Percentiles rank a stretch among this genome's conserved stretches.
phyloP scores from a whole-genome alignment of 1,284 basidiomycete species.

The Marasmius tenuissimus region DNA sequence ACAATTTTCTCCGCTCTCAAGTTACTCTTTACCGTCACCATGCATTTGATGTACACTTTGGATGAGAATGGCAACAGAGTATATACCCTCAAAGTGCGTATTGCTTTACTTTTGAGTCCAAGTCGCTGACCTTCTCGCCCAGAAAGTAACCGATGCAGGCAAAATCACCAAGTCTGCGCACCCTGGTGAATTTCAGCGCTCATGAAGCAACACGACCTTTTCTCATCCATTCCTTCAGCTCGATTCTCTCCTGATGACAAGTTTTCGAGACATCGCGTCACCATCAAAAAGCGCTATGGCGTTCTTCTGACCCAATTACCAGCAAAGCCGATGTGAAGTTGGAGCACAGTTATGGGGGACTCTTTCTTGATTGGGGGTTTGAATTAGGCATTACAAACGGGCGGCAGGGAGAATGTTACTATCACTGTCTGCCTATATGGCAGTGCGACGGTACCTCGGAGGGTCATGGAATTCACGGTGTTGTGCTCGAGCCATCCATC shows the following conservation, averaged over 20 bases:
- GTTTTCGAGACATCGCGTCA: constrained; percentile 93
- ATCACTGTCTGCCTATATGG: no score
- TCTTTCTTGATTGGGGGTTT: not conserved
- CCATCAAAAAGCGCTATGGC: constrained; percentile 88
- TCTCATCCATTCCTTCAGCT: constrained; percentile 46
- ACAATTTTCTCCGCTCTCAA: not conserved
- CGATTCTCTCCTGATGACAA: constrained; percentile 98
- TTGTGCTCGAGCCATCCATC: not conserved
- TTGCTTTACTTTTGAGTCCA: not conserved
- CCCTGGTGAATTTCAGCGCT: constrained; percentile 63
- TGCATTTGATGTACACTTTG: constrained; percentile 94
- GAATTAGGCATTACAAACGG: not conserved
- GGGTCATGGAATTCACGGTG: not conserved
- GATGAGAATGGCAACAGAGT: constrained; percentile 79
- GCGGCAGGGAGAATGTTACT: not conserved
- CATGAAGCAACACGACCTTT: constrained; percentile 20
- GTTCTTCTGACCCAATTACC: constrained; percentile 91
- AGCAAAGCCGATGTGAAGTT: constrained; percentile 74
- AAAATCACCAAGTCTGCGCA: constrained; percentile 92
- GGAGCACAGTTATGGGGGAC: not conserved
- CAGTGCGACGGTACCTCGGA: no score
- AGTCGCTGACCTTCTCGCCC: constrained; percentile 10
- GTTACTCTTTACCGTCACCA: constrained; percentile 32
- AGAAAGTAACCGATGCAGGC: constrained; percentile 84
- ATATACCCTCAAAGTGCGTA: constrained; percentile 87